These are phyloP conservation scores for Jacaranda copaia DNA, from an alignment of 257 asterid species.

Conservation along the genomic window DNA sequence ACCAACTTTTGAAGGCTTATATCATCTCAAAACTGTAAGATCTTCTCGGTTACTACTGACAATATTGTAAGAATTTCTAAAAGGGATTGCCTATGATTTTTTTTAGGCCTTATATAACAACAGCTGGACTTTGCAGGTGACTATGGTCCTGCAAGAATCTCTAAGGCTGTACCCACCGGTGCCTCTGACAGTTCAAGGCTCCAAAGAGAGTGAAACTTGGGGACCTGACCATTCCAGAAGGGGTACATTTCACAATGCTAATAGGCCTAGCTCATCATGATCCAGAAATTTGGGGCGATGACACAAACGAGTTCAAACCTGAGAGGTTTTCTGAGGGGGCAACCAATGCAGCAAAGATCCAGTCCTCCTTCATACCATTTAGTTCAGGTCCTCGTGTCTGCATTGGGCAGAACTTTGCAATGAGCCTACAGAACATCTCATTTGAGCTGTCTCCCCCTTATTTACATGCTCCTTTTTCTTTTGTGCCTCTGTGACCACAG, in stretches of 20 bases:
- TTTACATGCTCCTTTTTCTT: constrained; percentile 33
- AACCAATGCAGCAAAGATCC: constrained; percentile 27
- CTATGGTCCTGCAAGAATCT: constrained; percentile 42
- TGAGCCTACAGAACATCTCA: background rate
- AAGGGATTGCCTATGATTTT: too few species aligned
- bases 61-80: too few species aligned
- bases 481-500: constrained; percentile 37
- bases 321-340: constrained; percentile 43
- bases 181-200: background rate
- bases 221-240: constrained; percentile 28
- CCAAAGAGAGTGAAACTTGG: constrained; percentile 35
- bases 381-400: constrained; percentile 42
- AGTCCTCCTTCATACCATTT: constrained; percentile 33
- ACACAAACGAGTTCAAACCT: constrained; percentile 43
- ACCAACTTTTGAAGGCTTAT: too few species aligned
- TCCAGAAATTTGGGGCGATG: constrained; percentile 38
- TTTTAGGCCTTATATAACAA: too few species aligned
- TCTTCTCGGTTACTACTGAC: too few species aligned
- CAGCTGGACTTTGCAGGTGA: constrained; percentile 26
- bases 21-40: too few species aligned
- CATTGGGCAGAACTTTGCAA: constrained; percentile 31
- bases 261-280: constrained; percentile 19
- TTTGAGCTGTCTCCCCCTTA: constrained; percentile 27
- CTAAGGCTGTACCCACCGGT: constrained; percentile 45
- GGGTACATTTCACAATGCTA: constrained; percentile 25